phyloP scores from a whole-genome alignment of 2,329 filamentous ascomycete species.

The Corinectria fuckeliana region DNA sequence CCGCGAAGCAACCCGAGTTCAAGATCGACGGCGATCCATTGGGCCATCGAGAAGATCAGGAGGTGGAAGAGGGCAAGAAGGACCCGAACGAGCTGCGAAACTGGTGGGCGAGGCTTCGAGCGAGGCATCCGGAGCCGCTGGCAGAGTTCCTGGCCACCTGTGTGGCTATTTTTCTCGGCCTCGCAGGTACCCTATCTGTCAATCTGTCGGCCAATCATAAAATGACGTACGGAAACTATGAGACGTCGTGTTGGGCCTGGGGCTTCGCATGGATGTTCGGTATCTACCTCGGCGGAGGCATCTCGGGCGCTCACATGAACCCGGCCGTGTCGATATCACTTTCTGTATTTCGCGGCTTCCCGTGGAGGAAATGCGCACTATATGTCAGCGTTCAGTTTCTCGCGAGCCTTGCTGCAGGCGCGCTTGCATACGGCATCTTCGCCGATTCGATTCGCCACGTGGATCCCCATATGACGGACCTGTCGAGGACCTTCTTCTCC shows the following conservation, averaged over 20 bases:
- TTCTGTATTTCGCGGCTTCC: conserved; percentile 46
- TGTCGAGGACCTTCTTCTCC: conserved; percentile 45
- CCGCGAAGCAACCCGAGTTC: conserved; percentile 17
- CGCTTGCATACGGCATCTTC: too few species aligned
- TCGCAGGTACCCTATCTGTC: conserved; percentile 24
- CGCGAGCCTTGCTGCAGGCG: too few species aligned
- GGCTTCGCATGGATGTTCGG: conserved; percentile 37
- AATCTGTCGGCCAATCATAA: conserved; percentile 26
- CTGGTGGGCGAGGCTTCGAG: conserved; percentile 32
- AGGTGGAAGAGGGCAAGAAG: conserved; percentile 18
- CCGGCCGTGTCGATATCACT: conserved; percentile 46
- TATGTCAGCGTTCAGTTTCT: too few species aligned
- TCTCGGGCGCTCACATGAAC: conserved; percentile 42
- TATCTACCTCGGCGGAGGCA: conserved; percentile 35
- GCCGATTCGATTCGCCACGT: conserved; percentile 19
- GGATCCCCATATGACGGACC: conserved; percentile 39
- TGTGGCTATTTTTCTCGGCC: conserved; percentile 26
- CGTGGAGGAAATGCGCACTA: conserved; percentile 40
- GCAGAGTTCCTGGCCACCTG: conserved; percentile 31
- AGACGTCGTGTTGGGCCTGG: conserved; percentile 35
- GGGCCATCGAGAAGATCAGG: conserved; percentile 16
- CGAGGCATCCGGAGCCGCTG: conserved; percentile 29
- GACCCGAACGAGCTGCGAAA: conserved; percentile 30
- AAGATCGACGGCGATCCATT: conserved; percentile 29
- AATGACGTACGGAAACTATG: conserved; percentile 26